Conservation (phyloP, 352 stramenopile genomes). For the Globisporangium iwayamae region DNA sequence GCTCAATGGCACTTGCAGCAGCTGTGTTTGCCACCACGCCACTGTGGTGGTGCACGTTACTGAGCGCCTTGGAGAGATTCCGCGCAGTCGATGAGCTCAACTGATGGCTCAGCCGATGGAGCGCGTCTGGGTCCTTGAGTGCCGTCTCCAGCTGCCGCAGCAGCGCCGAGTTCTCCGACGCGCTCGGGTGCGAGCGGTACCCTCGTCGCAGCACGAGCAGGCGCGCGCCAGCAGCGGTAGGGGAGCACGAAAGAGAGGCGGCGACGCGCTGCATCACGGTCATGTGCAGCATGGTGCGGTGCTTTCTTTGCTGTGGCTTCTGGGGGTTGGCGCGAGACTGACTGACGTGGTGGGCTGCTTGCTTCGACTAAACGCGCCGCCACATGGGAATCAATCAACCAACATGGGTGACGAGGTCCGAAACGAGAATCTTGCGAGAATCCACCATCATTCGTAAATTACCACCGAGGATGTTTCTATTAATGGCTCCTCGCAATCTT, state of each 20-base stretch:
- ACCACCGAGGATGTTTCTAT: not conserved
- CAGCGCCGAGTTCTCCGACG: conserved; percentile 35
- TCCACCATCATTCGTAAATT: not conserved
- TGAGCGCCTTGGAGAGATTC: conserved; percentile 47
- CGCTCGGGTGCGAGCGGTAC: conserved; percentile 8
- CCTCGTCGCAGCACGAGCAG: conserved; percentile 2
- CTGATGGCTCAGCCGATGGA: conserved; percentile 32
- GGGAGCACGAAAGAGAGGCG: not conserved
- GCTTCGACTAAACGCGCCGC: not conserved
- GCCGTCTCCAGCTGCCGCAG: conserved; percentile 35
- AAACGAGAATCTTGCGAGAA: not conserved
- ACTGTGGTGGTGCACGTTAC: conserved; percentile 16
- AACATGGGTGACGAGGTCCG: not conserved
- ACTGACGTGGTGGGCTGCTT: conserved; percentile 2
- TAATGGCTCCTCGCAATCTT: not conserved
- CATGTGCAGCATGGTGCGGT: not conserved
- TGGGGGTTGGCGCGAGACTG: not conserved
- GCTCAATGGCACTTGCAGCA: not conserved
- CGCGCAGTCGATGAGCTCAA: conserved; percentile 46
- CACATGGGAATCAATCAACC: not conserved
- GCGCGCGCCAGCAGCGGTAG: not conserved
- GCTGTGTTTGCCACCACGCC: not conserved
- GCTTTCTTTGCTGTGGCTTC: conserved; percentile 1
- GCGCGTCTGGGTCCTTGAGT: conserved; percentile 32
- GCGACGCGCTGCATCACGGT: not conserved